phyloP scores from a whole-genome alignment of 140 eudicot genomes.

The Flaveria floridana region DNA sequence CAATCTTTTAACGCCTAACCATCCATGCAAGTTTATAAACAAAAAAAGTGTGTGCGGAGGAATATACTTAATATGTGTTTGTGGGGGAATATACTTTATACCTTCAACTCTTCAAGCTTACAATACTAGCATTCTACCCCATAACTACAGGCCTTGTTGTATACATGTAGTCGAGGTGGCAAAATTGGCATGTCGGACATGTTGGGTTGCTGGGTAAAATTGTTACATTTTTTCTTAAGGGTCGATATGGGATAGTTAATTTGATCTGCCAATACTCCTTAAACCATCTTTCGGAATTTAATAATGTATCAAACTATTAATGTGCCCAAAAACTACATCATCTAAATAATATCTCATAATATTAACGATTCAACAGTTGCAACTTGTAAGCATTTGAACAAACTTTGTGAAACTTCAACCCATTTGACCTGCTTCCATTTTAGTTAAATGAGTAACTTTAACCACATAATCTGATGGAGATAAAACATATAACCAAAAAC shows the following conservation, averaged over 20 bases:
- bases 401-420: slow-evolving; percentile 10
- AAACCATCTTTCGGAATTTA: slow-evolving; percentile 5
- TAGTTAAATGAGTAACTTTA: neutral
- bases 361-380: neutral
- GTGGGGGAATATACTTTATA: neutral
- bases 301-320: neutral
- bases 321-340: neutral
- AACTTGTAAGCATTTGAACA: slow-evolving; percentile 5
- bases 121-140: neutral
- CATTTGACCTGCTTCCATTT: neutral
- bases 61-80: neutral
- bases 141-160: neutral
- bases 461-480: neutral
- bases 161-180: neutral
- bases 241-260: neutral
- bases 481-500: neutral
- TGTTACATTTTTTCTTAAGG: neutral
- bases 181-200: neutral
- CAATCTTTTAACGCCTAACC: neutral
- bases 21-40: neutral
- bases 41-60: neutral
- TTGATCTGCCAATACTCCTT: neutral
- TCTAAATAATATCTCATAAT: neutral
- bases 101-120: neutral
- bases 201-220: neutral